These are phyloP conservation scores for Santalum album DNA, from an alignment of 164 flowering plant genomes.

Conservation along the genomic window DNA sequence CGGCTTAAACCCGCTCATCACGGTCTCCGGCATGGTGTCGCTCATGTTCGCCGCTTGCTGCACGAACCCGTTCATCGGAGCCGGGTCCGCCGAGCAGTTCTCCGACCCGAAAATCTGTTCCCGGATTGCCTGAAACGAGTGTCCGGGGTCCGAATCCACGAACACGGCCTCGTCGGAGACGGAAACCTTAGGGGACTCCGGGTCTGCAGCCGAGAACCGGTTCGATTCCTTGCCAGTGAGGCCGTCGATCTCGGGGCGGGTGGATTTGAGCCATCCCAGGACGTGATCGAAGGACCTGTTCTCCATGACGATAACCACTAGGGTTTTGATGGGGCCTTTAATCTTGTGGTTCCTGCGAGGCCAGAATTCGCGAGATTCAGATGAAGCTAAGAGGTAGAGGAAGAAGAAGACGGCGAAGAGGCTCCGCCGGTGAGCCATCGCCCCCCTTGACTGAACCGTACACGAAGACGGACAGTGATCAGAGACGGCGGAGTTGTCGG, in stretches of 20 bases:
- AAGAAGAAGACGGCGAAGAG: slow-evolving; percentile 13
- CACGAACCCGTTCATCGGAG: slow-evolving; percentile 50
- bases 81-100: slow-evolving; percentile 24
- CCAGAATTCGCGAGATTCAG: slow-evolving; percentile 17
- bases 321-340: slow-evolving; percentile 56
- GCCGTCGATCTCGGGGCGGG: slow-evolving; percentile 58
- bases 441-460: neutral
- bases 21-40: slow-evolving; percentile 36
- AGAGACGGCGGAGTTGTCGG: neutral
- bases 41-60: slow-evolving; percentile 64
- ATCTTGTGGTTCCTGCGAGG: slow-evolving; percentile 20
- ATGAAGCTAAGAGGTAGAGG: slow-evolving; percentile 17
- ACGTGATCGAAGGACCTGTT: slow-evolving; percentile 65
- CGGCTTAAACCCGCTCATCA: slow-evolving; percentile 84
- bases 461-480: neutral
- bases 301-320: slow-evolving; percentile 59
- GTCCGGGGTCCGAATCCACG: slow-evolving; percentile 60
- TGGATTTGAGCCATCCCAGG: slow-evolving; percentile 51
- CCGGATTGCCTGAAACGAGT: slow-evolving; percentile 64
- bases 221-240: slow-evolving; percentile 46
- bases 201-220: slow-evolving; percentile 32
- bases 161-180: slow-evolving; percentile 50
- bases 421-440: slow-evolving; percentile 18
- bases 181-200: slow-evolving; percentile 21
- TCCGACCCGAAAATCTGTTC: slow-evolving; percentile 59